These are phyloP conservation scores for Zoysia pacifica DNA, from an alignment of 176 grass and related monocot genomes.

Conservation along the genomic window DNA sequence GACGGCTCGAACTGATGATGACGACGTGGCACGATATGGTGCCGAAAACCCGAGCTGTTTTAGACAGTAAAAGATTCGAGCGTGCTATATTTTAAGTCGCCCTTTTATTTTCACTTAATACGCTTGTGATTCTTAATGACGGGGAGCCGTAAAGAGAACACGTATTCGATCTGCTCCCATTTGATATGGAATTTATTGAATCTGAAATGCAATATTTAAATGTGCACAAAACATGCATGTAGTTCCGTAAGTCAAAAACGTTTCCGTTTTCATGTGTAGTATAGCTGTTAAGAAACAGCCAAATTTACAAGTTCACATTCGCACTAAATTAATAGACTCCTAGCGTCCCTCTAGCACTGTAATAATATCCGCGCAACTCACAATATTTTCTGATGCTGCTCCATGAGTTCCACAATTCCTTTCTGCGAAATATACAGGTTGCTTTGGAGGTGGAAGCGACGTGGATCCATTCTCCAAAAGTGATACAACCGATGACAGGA, in stretches of 20 bases:
- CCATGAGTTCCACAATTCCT: neutral
- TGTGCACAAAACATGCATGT: too few relatives aligned
- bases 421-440: conserved; percentile 9
- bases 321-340: neutral
- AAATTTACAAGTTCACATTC: neutral
- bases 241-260: neutral
- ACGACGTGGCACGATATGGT: too few relatives aligned
- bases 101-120: too few relatives aligned
- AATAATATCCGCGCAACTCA: neutral
- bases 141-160: too few relatives aligned
- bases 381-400: neutral
- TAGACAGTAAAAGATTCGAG: too few relatives aligned
- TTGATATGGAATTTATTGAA: too few relatives aligned
- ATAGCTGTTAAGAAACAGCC: neutral
- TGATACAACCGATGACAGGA: conserved; percentile 42
- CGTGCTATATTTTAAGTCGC: too few relatives aligned
- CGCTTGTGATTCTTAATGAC: too few relatives aligned
- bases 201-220: too few relatives aligned
- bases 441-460: conserved; percentile 25
- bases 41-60: too few relatives aligned
- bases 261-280: neutral
- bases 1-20: too few relatives aligned
- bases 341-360: conserved; percentile 29
- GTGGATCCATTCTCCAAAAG: conserved; percentile 30
- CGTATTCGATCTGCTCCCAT: too few relatives aligned